Percentiles rank a stretch among this genome's conserved stretches.
These are phyloP conservation scores for Neurospora hispaniola DNA, from an alignment of 495 filamentous ascomycete species.

Conservation along the genomic window DNA sequence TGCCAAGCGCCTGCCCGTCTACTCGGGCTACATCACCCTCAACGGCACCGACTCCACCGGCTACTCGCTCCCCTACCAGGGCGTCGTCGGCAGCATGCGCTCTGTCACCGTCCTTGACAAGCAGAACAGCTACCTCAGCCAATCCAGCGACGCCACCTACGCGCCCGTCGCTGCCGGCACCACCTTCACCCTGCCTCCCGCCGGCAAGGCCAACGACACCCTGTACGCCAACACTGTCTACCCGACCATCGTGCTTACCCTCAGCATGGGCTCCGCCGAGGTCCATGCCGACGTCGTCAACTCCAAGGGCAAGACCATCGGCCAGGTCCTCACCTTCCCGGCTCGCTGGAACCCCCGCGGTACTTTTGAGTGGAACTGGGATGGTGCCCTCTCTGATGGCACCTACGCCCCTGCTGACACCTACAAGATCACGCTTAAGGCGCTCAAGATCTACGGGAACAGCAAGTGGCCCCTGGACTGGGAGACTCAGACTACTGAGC, in stretches of 20 bases:
- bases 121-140: slow-evolving; percentile 21
- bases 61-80: slow-evolving; percentile 41
- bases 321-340: slow-evolving; percentile 25
- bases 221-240: slow-evolving; percentile 18
- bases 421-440: slow-evolving; percentile 35
- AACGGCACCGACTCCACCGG: slow-evolving; percentile 38
- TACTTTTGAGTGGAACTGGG: slow-evolving; percentile 21
- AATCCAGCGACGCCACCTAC: slow-evolving; percentile 21
- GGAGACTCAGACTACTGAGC: slow-evolving; percentile 18
- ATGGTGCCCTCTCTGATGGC: slow-evolving; percentile 33
- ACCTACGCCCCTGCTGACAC: slow-evolving; percentile 29
- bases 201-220: slow-evolving; percentile 24
- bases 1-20: slow-evolving; percentile 35
- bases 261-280: slow-evolving; percentile 35
- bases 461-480: slow-evolving; percentile 6
- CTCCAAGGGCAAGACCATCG: slow-evolving; percentile 25
- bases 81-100: slow-evolving; percentile 36
- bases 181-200: slow-evolving; percentile 32
- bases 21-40: slow-evolving; percentile 42
- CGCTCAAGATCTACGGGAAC: slow-evolving; percentile 35
- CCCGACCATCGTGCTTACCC: slow-evolving; percentile 18
- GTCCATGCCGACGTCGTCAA: slow-evolving; percentile 34
- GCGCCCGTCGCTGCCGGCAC: slow-evolving; percentile 22
- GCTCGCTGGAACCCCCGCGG: slow-evolving; percentile 30
- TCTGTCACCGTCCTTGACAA: slow-evolving; percentile 27